Base-by-base conservation (phyloP, 2,329 filamentous ascomycete genomes). In the Kalmusia sp. region DNA sequence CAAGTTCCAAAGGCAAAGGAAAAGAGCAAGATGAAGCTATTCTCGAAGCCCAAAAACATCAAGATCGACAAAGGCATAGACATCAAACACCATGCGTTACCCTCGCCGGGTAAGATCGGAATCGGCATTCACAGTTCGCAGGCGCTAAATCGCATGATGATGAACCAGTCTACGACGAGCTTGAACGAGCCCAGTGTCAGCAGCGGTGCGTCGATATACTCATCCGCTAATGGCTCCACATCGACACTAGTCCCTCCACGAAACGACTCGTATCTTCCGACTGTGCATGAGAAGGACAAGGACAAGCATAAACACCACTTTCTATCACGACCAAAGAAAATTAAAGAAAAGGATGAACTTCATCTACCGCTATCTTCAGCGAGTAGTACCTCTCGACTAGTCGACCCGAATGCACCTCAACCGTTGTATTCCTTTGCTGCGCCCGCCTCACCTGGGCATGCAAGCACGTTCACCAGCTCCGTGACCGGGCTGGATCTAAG, bases 1-100 rank as follows among this genome's bases (percentile, higher is more conserved):
- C 87, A 89, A 61, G 87, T 89, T 71, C 81, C 82, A 46, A 87
- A 86, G 64, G 76, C 74, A 19, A 79, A 84, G 24, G 87, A 91
- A 64, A 90, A 91, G 73, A 87, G 87, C 56, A 92, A 92, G 75
- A 89, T 91, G 71, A 93, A 93, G 77, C 80, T 93, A 24, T 93
- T 93, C 69, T 91, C 88, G 6, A 84, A 90, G 45, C 89, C 89
- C 0, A 88, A 89, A 67, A 92, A 88, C 75, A 90, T 92, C 63
- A 83, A 84, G 45, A 85, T 87, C 52, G 83, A 82, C n/a, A 91
- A 89, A 69, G 83, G 85, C 30, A 86, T 83, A 61, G 66, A 91
- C 8, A 27, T 71, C 60, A 88, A 86, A 65, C 81, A 87, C 15
- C 87, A 88, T 60, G 83, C 87, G 1, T 72, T 91, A 21, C 88